Base-by-base conservation (phyloP, 2,329 filamentous ascomycete species). In the Coniochaeta prunicola region DNA sequence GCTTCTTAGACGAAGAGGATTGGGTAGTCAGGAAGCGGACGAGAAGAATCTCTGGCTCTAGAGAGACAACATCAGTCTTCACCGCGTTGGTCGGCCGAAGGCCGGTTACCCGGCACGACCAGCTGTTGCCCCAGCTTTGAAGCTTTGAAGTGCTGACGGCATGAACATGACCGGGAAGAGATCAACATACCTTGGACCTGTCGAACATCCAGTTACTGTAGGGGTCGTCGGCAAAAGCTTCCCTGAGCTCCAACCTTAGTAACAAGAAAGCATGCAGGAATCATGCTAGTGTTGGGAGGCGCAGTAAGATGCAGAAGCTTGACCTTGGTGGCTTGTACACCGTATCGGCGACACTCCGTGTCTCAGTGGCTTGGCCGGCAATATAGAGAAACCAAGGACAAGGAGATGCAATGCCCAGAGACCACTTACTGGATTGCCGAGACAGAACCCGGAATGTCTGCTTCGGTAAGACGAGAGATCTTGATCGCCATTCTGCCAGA, bases 171-270 rank as follows among this genome's bases (percentile, higher is more conserved):
- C 24, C 45, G 45, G 21, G 6, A 30, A 28, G 53, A 21, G 53
- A 55, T 19, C 30, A 33, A 55, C 74, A 63, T 71, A 82, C 84
- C 69, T 83, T 83, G 31, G 74, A 71, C 48, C 77, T 76, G 65
- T 87, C 82, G 60, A 84, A 89, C 8, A 86, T 78, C 86, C 86
- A 89, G 21, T 75, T 73, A 64, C 85, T 85, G 66, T 88, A 89
- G 0, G 87, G 87, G 65, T 89, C 87, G 12, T 84, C 77, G 6
- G 78, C 80, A 67, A 89, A 89, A 0, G 85, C 85, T 64, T 81
- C 76, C 66, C 70, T 71, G 33, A 13, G 13, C 17, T 30, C 2
- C 17, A 19, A 1, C 10, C 12, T 33, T 53, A 53, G 53, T 38
- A 8, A 21, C 17, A 34, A n/a, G 36, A n/a, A 24, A 56, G 10